A percentile compares a stretch with the other conserved stretches of the same genome.
phyloP scores from a whole-genome alignment of 139 green algal species.

The Microglena sp. region DNA sequence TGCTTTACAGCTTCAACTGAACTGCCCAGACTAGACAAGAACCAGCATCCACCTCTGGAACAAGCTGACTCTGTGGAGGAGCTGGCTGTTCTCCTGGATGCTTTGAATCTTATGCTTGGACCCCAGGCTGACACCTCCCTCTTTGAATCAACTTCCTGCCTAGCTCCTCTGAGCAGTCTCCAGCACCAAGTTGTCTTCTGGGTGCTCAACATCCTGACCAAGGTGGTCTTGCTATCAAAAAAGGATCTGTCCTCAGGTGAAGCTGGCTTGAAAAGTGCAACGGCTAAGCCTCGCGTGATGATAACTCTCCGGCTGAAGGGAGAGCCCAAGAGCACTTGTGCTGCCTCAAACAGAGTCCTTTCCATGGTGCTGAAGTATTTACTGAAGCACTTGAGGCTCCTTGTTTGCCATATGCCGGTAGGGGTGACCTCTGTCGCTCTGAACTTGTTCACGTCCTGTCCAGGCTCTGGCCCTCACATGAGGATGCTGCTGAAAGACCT shows the following conservation, averaged over 20 bases:
- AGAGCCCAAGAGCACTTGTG: too few relatives aligned
- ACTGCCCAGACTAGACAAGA: background rate
- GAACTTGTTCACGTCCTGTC: too few relatives aligned
- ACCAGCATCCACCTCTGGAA: background rate
- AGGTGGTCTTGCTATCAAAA: background rate
- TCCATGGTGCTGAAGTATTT: too few relatives aligned
- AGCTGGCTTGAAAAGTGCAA: background rate
- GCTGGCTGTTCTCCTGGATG: slow-evolving; percentile 2
- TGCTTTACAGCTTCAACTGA: background rate
- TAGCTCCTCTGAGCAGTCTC: background rate
- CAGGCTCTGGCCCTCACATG: too few relatives aligned
- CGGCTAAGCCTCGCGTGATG: too few relatives aligned
- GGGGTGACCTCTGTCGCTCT: too few relatives aligned
- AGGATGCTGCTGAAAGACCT: too few relatives aligned
- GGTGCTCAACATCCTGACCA: background rate
- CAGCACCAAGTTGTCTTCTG: background rate
- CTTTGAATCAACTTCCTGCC: background rate
- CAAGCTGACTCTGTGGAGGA: background rate
- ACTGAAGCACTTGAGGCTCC: too few relatives aligned
- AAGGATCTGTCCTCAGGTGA: background rate
- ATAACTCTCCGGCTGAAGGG: too few relatives aligned
- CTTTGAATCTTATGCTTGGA: background rate
- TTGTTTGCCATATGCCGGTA: too few relatives aligned
- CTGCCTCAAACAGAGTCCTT: too few relatives aligned
- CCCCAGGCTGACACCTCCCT: background rate